Evolutionary conservation across 257 asterid genomes (phyloP), one percentile per base, ranked within the genome.

Genomic region (Nicotiana knightiana): DNA sequence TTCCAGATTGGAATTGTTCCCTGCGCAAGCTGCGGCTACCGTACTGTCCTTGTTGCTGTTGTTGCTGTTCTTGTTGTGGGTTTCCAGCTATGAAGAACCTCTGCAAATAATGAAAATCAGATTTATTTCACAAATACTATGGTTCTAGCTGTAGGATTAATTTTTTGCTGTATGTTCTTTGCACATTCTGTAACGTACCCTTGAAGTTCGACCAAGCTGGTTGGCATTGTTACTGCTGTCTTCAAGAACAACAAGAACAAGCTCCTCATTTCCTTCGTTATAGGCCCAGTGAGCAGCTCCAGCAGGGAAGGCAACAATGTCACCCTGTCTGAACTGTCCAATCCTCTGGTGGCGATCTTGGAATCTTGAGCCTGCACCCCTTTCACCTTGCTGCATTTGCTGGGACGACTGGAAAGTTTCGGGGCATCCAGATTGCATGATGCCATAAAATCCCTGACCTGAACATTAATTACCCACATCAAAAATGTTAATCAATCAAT

Each of bases 21-120:
- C 7, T 26, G 26, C 82, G 76, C 11, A 80, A 46, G 53, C 77
- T 11, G 6, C 9, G 76, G 24, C 80, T 83, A 4, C n/a, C 64
- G 53, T 76, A 81, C 16, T 80, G 83, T 39, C 53, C 81, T 21
- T 61, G 46, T 28, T 54, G 81, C n/a, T 86, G 62, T 57, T 80
- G 86, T 65, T 86, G 63, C 51, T 80, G 86, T 65, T 57, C 67
- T 33, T 83, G 85, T 61, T 62, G 78, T 0, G 91, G 88, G 85
- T 87, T 89, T 71, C 94, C 97, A 59, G 97, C 94, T 6, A 92
- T 83, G 90, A 81, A 83, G 86, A 92, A 92, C 3, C 91, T 81
- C 94, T 92, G 87, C 84, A 64, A 12, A 79, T 12, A 12, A 18
- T 0, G 8, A 1, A 55, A 79, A 26, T 2, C 33, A 61, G 3